Percentiles rank a stretch among this genome's conserved stretches.
Conservation (phyloP, 2,329 filamentous ascomycete species). For the Paraconiothyrium brasiliense region DNA sequence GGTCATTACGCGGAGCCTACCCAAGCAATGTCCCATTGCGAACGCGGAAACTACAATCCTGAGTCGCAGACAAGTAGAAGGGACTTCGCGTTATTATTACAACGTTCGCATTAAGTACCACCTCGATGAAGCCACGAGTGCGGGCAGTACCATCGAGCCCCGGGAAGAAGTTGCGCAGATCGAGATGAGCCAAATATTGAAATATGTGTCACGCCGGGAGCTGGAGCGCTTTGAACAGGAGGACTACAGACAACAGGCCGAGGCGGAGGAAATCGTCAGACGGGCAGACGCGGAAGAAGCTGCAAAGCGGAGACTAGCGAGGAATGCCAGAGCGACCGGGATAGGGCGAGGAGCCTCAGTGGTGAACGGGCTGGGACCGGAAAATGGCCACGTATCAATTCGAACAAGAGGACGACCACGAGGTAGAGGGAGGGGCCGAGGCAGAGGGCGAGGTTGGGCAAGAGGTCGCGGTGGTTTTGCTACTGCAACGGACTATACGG, state of each 20-base stretch:
- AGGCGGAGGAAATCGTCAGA: constrained; percentile 34
- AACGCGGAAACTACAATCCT: constrained; percentile 41
- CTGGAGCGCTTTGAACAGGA: constrained; percentile 46
- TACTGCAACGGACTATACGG: constrained; percentile 9
- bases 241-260: constrained; percentile 39
- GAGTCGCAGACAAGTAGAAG: constrained; percentile 38
- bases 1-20: constrained; percentile 34
- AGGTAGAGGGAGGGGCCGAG: constrained; percentile 27
- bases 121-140: background rate
- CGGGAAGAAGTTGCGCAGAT: constrained; percentile 32
- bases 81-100: constrained; percentile 36
- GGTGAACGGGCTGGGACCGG: constrained; percentile 21
- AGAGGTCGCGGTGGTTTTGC: constrained; percentile 16
- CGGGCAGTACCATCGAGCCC: background rate
- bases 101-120: constrained; percentile 30
- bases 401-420: constrained; percentile 18
- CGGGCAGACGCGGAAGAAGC: constrained; percentile 34
- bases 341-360: constrained; percentile 24
- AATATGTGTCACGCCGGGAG: constrained; percentile 41
- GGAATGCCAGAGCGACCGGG: constrained; percentile 32
- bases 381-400: constrained; percentile 14
- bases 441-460: constrained; percentile 29
- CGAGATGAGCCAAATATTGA: constrained; percentile 39
- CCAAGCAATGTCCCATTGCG: constrained; percentile 38
- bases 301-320: constrained; percentile 28